These are phyloP conservation scores for Atkinsonella hypoxylon DNA, from an alignment of 2,329 filamentous ascomycete genomes.

Conservation along the genomic window DNA sequence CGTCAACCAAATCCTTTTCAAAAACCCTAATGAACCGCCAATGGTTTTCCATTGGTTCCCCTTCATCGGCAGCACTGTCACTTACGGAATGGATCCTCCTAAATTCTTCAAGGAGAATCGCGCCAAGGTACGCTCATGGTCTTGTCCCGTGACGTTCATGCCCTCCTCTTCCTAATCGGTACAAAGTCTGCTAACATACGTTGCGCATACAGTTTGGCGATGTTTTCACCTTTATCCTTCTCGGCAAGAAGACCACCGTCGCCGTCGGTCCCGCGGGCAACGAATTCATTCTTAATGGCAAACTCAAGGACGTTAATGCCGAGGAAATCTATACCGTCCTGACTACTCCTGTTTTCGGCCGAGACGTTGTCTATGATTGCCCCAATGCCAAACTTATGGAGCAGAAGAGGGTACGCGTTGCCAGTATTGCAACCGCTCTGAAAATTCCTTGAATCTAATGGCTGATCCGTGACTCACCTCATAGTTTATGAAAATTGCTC, in stretches of 20 bases:
- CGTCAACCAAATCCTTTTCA: conserved; percentile 64
- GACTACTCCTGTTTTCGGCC: conserved; percentile 62
- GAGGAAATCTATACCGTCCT: conserved; percentile 83
- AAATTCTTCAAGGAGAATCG: conserved; percentile 69
- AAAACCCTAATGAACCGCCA: conserved; percentile 70
- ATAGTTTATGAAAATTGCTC: conserved; percentile 69
- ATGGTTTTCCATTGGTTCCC: conserved; percentile 74
- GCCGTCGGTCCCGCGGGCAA: conserved; percentile 73
- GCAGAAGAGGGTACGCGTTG: conserved; percentile 66
- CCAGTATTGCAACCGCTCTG: background rate
- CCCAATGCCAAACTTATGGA: conserved; percentile 90
- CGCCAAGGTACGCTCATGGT: conserved; percentile 49
- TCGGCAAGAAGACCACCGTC: conserved; percentile 83
- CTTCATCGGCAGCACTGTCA: conserved; percentile 79
- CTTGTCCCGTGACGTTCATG: background rate
- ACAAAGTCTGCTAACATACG: conserved; percentile 21
- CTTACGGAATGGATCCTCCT: conserved; percentile 90
- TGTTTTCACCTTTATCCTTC: conserved; percentile 78
- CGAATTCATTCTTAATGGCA: conserved; percentile 85
- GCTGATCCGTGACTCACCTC: background rate
- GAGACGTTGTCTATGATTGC: conserved; percentile 82
- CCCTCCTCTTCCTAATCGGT: background rate
- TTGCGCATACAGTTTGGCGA: conserved; percentile 58
- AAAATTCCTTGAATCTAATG: background rate
- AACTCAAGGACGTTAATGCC: conserved; percentile 78